A percentile compares a stretch with the other conserved stretches of the same genome.
Conservation (phyloP, 345 rosid genomes). For the Pistacia vera region DNA sequence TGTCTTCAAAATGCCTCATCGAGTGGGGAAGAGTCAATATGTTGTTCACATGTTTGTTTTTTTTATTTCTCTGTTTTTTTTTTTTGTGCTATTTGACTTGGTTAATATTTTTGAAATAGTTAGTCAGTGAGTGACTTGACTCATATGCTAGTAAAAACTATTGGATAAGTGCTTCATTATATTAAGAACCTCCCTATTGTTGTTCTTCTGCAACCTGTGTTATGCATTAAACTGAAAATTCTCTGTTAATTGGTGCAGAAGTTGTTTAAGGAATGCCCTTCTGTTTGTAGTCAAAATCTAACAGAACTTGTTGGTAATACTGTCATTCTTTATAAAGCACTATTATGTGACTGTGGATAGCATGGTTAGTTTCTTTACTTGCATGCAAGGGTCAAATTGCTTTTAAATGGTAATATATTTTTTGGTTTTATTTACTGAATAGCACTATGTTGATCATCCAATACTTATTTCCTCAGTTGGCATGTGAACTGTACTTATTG, state of each 20-base stretch:
- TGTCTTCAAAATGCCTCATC: neutral
- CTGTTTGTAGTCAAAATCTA: neutral
- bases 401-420: too few species aligned
- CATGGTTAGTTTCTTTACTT: too few species aligned
- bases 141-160: neutral
- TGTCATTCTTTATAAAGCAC: too few species aligned
- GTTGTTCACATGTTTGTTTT: neutral
- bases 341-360: too few species aligned
- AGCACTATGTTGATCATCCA: too few species aligned
- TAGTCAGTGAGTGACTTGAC: neutral
- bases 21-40: neutral
- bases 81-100: neutral
- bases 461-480: neutral
- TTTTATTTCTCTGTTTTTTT: neutral
- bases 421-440: too few species aligned
- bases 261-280: neutral
- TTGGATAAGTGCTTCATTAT: conserved; percentile 3
- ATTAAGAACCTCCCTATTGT: neutral
- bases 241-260: neutral
- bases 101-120: neutral
- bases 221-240: too few species aligned
- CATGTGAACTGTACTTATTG: neutral
- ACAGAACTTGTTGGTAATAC: too few species aligned
- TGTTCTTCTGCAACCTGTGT: neutral
- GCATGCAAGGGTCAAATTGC: too few species aligned